Conservation (phyloP, 331 rosid species). For the Malus hybrid region DNA sequence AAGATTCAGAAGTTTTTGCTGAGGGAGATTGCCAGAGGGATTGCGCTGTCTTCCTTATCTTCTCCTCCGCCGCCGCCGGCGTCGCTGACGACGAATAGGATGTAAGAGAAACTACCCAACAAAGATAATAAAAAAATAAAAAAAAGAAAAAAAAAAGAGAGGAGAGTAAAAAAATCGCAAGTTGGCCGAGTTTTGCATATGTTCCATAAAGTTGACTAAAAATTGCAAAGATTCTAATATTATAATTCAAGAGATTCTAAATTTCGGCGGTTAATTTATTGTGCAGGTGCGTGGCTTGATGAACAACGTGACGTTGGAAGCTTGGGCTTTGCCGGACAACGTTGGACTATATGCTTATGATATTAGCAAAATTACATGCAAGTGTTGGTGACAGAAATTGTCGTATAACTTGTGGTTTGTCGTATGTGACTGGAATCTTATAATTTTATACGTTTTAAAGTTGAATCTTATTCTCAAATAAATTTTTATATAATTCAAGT, state of each 20-base stretch:
- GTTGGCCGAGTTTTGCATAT: not conserved
- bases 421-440: not conserved
- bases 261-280: not conserved
- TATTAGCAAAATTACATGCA: not conserved
- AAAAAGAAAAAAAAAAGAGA: no score
- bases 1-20: conserved; percentile 48
- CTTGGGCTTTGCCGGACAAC: not conserved
- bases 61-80: not conserved
- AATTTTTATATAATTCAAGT: no score
- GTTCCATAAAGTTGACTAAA: not conserved
- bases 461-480: no score
- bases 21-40: conserved; percentile 28
- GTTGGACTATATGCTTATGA: not conserved
- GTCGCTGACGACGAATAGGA: not conserved
- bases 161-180: no score
- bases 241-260: not conserved
- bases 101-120: not conserved
- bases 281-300: not conserved
- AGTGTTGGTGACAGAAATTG: not conserved
- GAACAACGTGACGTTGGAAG: not conserved
- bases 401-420: not conserved
- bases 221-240: not conserved
- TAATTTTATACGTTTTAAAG: no score
- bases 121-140: not conserved
- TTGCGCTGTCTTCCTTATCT: not conserved